Percentiles rank a stretch among this genome's conserved stretches.
phyloP scores from a whole-genome alignment of 2,329 filamentous ascomycete genomes.

The Xylaria multiplex region DNA sequence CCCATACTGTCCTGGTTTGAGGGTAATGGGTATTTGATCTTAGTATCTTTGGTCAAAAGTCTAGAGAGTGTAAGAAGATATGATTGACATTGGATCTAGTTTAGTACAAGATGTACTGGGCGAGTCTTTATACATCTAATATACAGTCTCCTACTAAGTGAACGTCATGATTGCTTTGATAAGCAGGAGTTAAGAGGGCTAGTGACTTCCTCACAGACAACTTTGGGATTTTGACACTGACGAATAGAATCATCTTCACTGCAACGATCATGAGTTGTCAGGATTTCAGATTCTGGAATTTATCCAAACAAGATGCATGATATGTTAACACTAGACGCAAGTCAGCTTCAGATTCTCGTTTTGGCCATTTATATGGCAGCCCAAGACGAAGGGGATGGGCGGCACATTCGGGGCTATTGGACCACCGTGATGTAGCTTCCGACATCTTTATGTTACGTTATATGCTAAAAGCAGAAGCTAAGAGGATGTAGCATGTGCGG shows the following conservation, averaged over 20 bases:
- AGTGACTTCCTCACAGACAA: neutral
- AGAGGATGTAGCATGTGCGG: too few relatives aligned
- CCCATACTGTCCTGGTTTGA: neutral
- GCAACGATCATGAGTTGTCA: neutral
- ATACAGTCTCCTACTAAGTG: neutral
- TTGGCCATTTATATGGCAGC: neutral
- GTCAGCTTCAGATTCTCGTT: constrained; percentile 4
- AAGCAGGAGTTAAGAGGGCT: neutral
- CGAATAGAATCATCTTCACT: neutral
- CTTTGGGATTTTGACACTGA: neutral
- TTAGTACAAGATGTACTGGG: too few relatives aligned
- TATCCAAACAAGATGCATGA: neutral
- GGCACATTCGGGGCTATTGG: neutral
- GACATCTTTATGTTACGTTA: neutral
- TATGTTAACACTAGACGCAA: neutral
- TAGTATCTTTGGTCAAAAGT: neutral
- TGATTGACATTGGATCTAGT: too few relatives aligned
- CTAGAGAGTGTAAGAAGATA: neutral
- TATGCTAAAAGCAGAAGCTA: too few relatives aligned
- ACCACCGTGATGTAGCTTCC: neutral
- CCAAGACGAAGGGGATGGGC: neutral
- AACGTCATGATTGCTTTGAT: neutral
- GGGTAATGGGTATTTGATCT: neutral
- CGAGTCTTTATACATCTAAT: too few relatives aligned
- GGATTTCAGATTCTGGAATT: neutral